A percentile compares a stretch with the other conserved stretches of the same genome.
These are phyloP conservation scores for Medicago truncatula DNA, from an alignment of 306 rosid species.

Conservation along the genomic window DNA sequence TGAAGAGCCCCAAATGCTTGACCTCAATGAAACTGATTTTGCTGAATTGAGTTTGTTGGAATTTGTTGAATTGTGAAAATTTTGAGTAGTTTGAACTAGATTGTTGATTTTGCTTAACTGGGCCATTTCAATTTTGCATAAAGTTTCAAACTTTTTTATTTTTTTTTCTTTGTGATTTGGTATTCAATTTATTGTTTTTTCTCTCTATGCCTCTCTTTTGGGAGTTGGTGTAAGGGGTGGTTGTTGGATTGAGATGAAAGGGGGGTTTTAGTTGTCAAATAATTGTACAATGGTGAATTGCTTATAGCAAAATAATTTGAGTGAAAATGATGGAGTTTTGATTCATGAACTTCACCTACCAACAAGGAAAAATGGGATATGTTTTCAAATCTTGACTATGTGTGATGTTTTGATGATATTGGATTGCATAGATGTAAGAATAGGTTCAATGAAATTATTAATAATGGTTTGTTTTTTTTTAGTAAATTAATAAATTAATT, in stretches of 20 bases:
- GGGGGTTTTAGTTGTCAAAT: conserved; percentile 43
- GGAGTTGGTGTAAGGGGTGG: conserved; percentile 54
- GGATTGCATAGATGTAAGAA: too few relatives aligned
- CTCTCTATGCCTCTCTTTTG: background rate
- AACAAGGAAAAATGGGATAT: background rate
- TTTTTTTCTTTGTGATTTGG: background rate
- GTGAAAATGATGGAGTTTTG: conserved; percentile 30
- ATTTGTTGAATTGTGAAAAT: conserved; percentile 53
- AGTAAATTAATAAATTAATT: too few relatives aligned
- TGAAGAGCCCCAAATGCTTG: conserved; percentile 56
- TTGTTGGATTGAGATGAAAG: conserved; percentile 47
- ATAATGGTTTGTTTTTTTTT: too few relatives aligned
- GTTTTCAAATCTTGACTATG: background rate
- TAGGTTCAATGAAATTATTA: too few relatives aligned
- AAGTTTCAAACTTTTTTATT: conserved; percentile 34
- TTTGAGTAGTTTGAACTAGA: conserved; percentile 62
- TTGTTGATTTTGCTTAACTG: conserved; percentile 70
- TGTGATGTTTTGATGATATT: background rate
- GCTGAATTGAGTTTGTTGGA: conserved; percentile 63
- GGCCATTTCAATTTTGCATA: conserved; percentile 56
- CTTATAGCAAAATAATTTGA: conserved; percentile 32
- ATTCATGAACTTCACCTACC: conserved; percentile 40
- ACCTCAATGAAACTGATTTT: conserved; percentile 57
- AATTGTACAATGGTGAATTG: conserved; percentile 6
- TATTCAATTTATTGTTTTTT: conserved; percentile 1